Percentiles rank a stretch among this genome's conserved stretches.
phyloP scores from a whole-genome alignment of 2,329 filamentous ascomycete species.

The Colletotrichum coccodes region DNA sequence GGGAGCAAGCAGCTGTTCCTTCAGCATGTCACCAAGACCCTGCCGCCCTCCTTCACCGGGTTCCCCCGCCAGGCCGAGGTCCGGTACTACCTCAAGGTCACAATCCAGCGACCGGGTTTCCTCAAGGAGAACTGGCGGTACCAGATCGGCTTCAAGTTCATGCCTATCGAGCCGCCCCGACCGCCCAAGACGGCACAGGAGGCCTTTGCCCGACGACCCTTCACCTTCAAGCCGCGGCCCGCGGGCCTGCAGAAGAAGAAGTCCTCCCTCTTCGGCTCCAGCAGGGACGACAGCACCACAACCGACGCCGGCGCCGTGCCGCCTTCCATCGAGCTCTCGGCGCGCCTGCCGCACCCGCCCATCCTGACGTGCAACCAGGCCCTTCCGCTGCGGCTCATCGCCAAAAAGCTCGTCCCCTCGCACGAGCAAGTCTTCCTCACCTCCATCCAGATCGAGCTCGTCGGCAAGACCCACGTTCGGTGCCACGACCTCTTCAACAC shows the following conservation, averaged over 20 bases:
- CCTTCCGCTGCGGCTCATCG: slow-evolving; percentile 81
- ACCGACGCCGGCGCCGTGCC: slow-evolving; percentile 52
- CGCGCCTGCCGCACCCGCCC: slow-evolving; percentile 85
- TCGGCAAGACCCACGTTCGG: slow-evolving; percentile 82
- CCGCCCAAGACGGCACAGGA: slow-evolving; percentile 76
- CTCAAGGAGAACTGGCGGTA: slow-evolving; percentile 90
- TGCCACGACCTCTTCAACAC: slow-evolving; percentile 79
- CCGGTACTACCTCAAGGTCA: slow-evolving; percentile 95
- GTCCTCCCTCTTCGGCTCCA: slow-evolving; percentile 67
- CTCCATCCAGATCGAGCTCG: slow-evolving; percentile 82
- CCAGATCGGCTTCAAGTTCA: slow-evolving; percentile 79
- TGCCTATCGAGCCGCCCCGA: slow-evolving; percentile 91
- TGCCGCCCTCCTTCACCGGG: slow-evolving; percentile 89
- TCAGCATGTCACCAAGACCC: slow-evolving; percentile 81
- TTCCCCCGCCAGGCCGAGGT: slow-evolving; percentile 91
- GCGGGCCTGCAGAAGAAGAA: slow-evolving; percentile 57
- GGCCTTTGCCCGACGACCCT: slow-evolving; percentile 82
- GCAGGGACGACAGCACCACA: slow-evolving; percentile 29
- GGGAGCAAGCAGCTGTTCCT: slow-evolving; percentile 71
- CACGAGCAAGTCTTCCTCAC: slow-evolving; percentile 79
- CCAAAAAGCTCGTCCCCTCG: slow-evolving; percentile 78
- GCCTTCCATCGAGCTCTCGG: slow-evolving; percentile 80
- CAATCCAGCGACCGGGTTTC: slow-evolving; percentile 85
- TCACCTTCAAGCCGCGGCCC: slow-evolving; percentile 61
- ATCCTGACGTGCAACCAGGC: slow-evolving; percentile 91